Evolutionary conservation across 441 rosid genomes (phyloP).

Genomic region (Populus trichocarpa): DNA sequence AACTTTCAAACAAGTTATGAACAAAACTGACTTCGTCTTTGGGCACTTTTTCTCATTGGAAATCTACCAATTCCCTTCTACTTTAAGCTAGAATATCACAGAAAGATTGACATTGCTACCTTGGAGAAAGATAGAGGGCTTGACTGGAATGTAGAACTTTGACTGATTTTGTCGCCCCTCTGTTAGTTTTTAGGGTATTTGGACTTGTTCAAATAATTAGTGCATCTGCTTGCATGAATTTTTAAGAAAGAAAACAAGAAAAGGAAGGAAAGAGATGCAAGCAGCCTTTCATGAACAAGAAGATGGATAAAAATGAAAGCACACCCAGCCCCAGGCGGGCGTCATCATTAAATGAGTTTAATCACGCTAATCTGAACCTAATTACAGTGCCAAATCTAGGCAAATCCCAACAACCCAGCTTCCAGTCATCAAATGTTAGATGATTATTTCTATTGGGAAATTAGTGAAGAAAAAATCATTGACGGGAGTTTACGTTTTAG

Average conservation of each 20-base stretch:
- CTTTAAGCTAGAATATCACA: neutral
- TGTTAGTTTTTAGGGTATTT: no score
- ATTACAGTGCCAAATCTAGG: no score
- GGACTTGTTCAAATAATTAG: neutral
- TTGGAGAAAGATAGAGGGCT: neutral
- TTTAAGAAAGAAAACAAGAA: neutral
- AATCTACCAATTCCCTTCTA: neutral
- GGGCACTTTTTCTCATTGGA: neutral
- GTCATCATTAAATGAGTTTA: no score
- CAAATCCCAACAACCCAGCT: no score
- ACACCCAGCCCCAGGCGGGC: no score
- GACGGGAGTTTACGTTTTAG: no score
- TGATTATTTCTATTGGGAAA: no score
- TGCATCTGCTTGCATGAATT: neutral
- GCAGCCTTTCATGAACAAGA: neutral
- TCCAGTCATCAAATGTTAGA: no score
- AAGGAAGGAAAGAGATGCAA: neutral
- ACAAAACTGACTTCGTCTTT: neutral
- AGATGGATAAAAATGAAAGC: no score
- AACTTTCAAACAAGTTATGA: slow-evolving; percentile 17
- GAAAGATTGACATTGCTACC: neutral
- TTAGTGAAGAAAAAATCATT: no score
- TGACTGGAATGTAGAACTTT: neutral
- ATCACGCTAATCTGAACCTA: no score
- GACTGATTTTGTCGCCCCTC: neutral